Percentiles rank a stretch among this genome's conserved stretches.
These are phyloP conservation scores for Globisporangium mamillatum DNA, from an alignment of 352 stramenopile genomes.

Conservation along the genomic window DNA sequence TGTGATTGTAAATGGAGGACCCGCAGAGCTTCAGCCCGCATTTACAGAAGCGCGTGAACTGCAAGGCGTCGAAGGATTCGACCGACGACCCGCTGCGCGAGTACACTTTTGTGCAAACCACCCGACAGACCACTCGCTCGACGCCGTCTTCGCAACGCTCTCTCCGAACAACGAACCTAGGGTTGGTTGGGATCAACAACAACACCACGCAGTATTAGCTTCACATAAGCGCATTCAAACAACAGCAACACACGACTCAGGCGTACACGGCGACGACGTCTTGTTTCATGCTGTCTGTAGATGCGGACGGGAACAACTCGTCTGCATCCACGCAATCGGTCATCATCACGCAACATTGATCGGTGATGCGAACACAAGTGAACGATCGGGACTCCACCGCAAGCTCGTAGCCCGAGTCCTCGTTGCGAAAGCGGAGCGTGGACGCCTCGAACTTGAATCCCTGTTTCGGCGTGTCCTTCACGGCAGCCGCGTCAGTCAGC, in stretches of 20 bases:
- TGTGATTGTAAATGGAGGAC: neutral
- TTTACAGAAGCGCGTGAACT: conserved; percentile 5
- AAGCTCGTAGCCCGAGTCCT: neutral
- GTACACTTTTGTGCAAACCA: conserved; percentile 7
- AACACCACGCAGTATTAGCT: neutral
- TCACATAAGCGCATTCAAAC: neutral
- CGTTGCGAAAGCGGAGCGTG: conserved; percentile 8
- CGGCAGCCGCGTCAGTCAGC: neutral
- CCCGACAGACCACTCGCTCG: conserved; percentile 7
- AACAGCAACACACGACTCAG: neutral
- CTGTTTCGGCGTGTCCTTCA: neutral
- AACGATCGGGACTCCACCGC: conserved; percentile 5
- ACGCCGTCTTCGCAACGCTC: conserved; percentile 9
- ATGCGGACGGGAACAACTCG: conserved; percentile 3
- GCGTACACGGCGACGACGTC: conserved; percentile 7
- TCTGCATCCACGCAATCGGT: conserved; percentile 6
- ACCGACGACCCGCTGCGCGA: neutral
- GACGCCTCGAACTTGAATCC: neutral
- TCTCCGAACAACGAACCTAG: neutral
- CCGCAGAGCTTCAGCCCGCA: neutral
- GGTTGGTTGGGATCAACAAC: neutral
- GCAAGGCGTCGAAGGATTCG: neutral
- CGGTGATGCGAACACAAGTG: neutral
- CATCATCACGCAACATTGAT: conserved; percentile 5
- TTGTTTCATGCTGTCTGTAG: neutral